phyloP scores from a whole-genome alignment of 306 rosid genomes.

The Morella rubra region DNA sequence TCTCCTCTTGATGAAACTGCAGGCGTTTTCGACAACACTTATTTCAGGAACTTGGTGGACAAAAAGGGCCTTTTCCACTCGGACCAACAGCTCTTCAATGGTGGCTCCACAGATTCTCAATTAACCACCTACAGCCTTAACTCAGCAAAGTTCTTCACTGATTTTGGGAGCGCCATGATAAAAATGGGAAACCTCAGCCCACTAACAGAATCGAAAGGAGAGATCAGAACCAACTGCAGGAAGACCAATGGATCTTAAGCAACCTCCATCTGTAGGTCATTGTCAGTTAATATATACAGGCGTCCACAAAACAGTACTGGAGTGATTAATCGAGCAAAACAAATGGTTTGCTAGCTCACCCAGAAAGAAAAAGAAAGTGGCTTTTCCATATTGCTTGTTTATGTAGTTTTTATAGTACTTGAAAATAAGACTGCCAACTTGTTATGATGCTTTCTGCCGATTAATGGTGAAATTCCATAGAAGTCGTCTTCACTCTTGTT shows the following conservation, averaged over 20 bases:
- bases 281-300: no score
- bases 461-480: no score
- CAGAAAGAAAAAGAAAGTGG: no score
- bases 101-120: constrained; percentile 27
- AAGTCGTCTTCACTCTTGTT: no score
- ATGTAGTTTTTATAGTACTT: no score
- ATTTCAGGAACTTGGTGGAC: constrained; percentile 19
- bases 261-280: no score
- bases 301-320: no score
- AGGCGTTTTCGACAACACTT: constrained; percentile 14
- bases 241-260: constrained; percentile 18
- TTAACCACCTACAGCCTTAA: constrained; percentile 18
- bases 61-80: constrained; percentile 38
- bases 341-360: no score
- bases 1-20: constrained; percentile 11
- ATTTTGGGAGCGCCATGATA: constrained; percentile 31
- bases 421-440: no score
- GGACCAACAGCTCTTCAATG: constrained; percentile 30
- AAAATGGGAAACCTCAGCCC: constrained; percentile 49
- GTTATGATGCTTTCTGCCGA: no score
- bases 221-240: constrained; percentile 27
- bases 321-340: no score
- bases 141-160: constrained; percentile 5
- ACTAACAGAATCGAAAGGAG: constrained; percentile 32
- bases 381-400: no score